Base-by-base conservation (phyloP, 352 stramenopile genomes). In the Elongisporangium undulatum region DNA sequence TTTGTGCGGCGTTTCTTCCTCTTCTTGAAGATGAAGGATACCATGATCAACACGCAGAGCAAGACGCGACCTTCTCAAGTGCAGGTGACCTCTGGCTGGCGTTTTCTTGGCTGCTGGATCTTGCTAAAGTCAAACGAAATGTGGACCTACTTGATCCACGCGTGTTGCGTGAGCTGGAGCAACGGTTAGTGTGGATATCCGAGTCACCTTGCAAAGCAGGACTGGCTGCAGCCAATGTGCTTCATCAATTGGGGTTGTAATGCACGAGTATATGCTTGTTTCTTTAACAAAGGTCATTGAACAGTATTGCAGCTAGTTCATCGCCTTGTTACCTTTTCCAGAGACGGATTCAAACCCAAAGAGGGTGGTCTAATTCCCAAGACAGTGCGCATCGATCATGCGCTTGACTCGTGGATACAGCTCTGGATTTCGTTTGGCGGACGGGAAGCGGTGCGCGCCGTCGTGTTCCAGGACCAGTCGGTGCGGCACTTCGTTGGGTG, bases 1-100 rank as follows among this genome's bases (percentile, higher is more conserved):
- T 90, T 6, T 90, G 75, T 55, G 76, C 73, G 19, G 73, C 77
- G 0, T 82, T 88, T 26, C 61, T 88, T 15, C 63, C 72, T n/a
- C 57, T 88, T 21, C 55, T 88, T 9, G 70, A 84, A 8, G 62
- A 58, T 26, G 59, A 58, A 16, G 26, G 15, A 22, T 16, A 13
- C 2, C 19, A 8, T 0, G 41, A 55, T 19, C n/a, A 20, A 48
- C 5, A 23, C 19, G 4, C 48, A 49, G 19, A 41, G 5, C 9
- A 9, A 9, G 13, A 41, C 29, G 5, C 5, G 5, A 15, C 9
- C 29, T 41, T 41, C 29, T 8, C 3, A 8, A 34, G 7, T 41
- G 29, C 29, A 41, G 16, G 10, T 10, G 68, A 73, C 48, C 20
- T 58, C 22, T 87, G 75, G 77, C 59, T 90, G 19, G 77, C 60